Base-by-base conservation (phyloP, 1,139 yeast species). In the Candida gigantensis region DNA sequence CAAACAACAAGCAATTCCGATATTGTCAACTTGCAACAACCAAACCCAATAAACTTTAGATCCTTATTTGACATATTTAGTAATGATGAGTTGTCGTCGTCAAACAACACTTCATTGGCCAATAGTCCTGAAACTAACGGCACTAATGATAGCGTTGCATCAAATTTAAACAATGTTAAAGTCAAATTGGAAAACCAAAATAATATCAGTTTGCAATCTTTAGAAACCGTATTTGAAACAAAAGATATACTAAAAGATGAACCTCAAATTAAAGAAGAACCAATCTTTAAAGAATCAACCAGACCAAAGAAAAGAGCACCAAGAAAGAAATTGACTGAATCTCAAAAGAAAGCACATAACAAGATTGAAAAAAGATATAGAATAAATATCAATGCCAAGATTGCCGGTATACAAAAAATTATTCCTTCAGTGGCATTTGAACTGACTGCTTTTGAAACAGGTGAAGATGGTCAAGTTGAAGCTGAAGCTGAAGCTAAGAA, bases 281-380 rank as follows among this genome's bases (percentile, higher is more conserved):
- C 26, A 28, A 26, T 28, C 12, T 11, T 30, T 11, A 15, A 9
- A 14, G 23, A 19, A 26, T n/a, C 27, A 30, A 15, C 33, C 28
- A 41, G 36, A 30, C 30, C 46, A 3, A 41, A 41, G 24, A 74
- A 65, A 53, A 65, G 79, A 50, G 72, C 77, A 2, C 73, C 79
- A 35, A 63, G 84, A 51, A 78, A 78, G 59, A 72, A 80, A 55
- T 58, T 79, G 40, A 78, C 84, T 3, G 67, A 71, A 5, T 70
- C 74, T 43, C 88, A 82, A 58, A 80, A 81, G 47, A 79, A 79
- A 50, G 87, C 87, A 0, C 89, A 83, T 52, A 81, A 81, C 57
- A 77, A 77, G 53, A 81, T 81, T 44, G 88, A 78, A 52, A 81
- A 82, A 54, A 76, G 81, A 46, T 83, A 83, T 57, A 65, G 90